phyloP scores from a whole-genome alignment of 1,284 basidiomycete species.

The Puccinia novopanici region DNA sequence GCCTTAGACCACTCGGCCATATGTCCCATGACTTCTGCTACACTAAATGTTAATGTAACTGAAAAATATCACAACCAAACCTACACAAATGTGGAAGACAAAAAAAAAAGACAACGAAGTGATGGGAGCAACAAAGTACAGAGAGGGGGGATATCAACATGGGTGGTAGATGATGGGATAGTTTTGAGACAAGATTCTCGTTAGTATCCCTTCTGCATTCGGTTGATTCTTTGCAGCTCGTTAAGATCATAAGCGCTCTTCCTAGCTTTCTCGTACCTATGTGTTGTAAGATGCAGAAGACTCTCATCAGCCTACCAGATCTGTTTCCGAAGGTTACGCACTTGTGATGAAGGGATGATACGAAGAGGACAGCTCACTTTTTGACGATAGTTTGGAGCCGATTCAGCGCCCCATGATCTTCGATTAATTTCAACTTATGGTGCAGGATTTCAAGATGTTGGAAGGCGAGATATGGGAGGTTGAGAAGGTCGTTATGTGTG shows the following conservation, averaged over 20 bases:
- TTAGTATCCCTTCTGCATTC: conserved; percentile 27
- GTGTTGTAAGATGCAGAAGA: neutral
- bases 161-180: too few relatives aligned
- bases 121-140: too few relatives aligned
- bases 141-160: too few relatives aligned
- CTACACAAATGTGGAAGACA: too few relatives aligned
- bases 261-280: conserved; percentile 46
- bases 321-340: neutral
- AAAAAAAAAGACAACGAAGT: too few relatives aligned
- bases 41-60: too few relatives aligned
- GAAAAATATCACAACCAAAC: too few relatives aligned
- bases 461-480: conserved; percentile 40
- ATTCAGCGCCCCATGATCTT: conserved; percentile 19
- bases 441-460: conserved; percentile 46
- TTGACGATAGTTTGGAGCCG: conserved; percentile 29
- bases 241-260: conserved; percentile 25
- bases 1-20: too few relatives aligned
- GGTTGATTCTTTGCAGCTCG: conserved; percentile 25
- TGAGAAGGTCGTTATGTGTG: neutral
- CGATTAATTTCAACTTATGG: conserved; percentile 37
- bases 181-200: too few relatives aligned
- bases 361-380: conserved; percentile 35
- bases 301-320: neutral
- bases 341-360: neutral
- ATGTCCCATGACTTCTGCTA: too few relatives aligned